phyloP scores from a whole-genome alignment of 2,329 filamentous ascomycete genomes.

The Pseudogymnoascus sp. region DNA sequence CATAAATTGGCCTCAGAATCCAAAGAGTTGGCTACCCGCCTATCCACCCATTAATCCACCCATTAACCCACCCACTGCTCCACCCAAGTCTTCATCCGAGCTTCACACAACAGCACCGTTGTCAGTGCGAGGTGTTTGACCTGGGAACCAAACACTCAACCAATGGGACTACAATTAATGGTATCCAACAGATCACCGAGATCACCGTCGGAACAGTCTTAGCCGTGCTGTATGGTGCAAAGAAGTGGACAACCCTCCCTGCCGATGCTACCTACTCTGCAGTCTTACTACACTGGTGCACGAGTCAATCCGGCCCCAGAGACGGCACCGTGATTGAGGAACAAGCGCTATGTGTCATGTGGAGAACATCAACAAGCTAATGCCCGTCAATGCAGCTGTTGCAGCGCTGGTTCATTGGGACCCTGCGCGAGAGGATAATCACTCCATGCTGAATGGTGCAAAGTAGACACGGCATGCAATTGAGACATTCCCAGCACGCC shows the following conservation, averaged over 20 bases:
- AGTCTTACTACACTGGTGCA: neutral
- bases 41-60: neutral
- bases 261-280: neutral
- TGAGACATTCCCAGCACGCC: neutral
- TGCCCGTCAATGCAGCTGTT: neutral
- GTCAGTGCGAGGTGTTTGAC: neutral
- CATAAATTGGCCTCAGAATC: neutral
- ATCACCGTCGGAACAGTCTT: neutral
- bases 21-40: neutral
- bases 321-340: neutral
- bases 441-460: neutral
- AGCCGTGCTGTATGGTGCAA: neutral
- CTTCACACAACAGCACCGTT: neutral
- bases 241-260: neutral
- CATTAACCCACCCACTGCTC: neutral
- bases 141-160: neutral
- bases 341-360: neutral
- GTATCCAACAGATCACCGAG: neutral
- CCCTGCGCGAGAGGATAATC: neutral
- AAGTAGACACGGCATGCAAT: neutral
- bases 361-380: neutral
- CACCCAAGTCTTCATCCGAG: neutral
- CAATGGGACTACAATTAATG: neutral
- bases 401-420: neutral
- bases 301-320: neutral